Evolutionary conservation across 805 yeast species (phyloP).

Genomic region (Clavispora asparagi): DNA sequence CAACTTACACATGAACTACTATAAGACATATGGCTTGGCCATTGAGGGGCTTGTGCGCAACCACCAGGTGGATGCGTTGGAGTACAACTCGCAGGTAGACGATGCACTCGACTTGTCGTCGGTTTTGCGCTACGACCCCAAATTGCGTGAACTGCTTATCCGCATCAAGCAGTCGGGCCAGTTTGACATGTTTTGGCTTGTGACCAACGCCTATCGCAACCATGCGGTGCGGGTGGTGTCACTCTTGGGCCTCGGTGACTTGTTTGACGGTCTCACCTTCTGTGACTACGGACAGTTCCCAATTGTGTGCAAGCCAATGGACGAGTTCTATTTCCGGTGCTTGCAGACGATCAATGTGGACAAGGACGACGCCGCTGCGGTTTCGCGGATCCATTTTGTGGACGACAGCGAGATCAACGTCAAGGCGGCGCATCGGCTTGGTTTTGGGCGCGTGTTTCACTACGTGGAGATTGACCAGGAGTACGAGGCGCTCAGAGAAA

Average conservation of each 20-base stretch:
- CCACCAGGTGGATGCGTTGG: conserved; percentile 78
- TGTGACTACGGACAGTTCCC: conserved; percentile 78
- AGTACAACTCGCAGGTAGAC: conserved; percentile 83
- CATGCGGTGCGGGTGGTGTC: conserved; percentile 81
- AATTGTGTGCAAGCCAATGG: conserved; percentile 87
- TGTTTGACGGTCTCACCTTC: conserved; percentile 89
- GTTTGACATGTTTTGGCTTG: conserved; percentile 78
- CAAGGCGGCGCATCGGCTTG: conserved; percentile 63
- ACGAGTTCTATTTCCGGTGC: conserved; percentile 58
- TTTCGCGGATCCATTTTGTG: conserved; percentile 59
- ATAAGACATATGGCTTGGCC: conserved; percentile 85
- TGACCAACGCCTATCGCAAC: conserved; percentile 89
- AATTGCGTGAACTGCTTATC: conserved; percentile 48
- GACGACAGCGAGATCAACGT: conserved; percentile 86
- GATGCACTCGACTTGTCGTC: conserved; percentile 84
- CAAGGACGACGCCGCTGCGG: conserved; percentile 23
- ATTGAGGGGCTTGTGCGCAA: conserved; percentile 77
- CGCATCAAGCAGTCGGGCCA: conserved; percentile 39
- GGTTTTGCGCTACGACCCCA: conserved; percentile 60
- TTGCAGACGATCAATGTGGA: conserved; percentile 57
- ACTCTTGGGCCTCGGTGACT: conserved; percentile 82
- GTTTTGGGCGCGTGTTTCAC: conserved; percentile 70
- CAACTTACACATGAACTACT: conserved; percentile 65
- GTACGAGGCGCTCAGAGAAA: conserved; percentile 25
- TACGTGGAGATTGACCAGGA: conserved; percentile 68